Evolutionary conservation across 805 yeast genomes (phyloP).

Genomic region (Jamesozyma rosinii): DNA sequence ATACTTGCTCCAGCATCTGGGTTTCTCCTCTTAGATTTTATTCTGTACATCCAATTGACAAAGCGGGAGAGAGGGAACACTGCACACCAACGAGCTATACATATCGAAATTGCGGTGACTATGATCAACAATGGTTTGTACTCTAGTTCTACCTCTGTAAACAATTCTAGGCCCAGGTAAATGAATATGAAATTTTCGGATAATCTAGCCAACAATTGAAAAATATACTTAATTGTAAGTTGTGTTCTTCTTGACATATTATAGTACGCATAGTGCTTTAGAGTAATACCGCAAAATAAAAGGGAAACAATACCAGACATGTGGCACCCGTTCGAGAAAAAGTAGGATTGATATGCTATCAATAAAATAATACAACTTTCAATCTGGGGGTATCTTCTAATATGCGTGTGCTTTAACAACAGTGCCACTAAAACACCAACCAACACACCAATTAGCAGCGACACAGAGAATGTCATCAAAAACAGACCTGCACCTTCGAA

Average conservation of each 20-base stretch:
- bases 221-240: slow-evolving; percentile 88
- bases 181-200: slow-evolving; percentile 96
- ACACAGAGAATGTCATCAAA: slow-evolving; percentile 84
- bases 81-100: slow-evolving; percentile 94
- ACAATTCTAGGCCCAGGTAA: slow-evolving; percentile 84
- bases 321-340: slow-evolving; percentile 97
- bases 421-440: slow-evolving; percentile 86
- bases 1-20: slow-evolving; percentile 15
- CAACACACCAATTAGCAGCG: slow-evolving; percentile 79
- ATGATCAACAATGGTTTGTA: slow-evolving; percentile 90
- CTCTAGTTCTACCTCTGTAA: slow-evolving; percentile 91
- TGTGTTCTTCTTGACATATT: slow-evolving; percentile 97
- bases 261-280: slow-evolving; percentile 93
- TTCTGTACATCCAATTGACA: slow-evolving; percentile 67
- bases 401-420: slow-evolving; percentile 81
- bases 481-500: slow-evolving; percentile 93
- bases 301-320: slow-evolving; percentile 98
- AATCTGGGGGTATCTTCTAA: slow-evolving; percentile 90
- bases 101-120: slow-evolving; percentile 79
- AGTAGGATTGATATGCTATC: slow-evolving; percentile 91
- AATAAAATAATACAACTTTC: slow-evolving; percentile 87
- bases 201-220: slow-evolving; percentile 87
- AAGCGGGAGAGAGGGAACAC: slow-evolving; percentile 87
- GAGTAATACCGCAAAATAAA: slow-evolving; percentile 89
- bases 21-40: slow-evolving; percentile 40